Percentiles rank a stretch among this genome's conserved stretches.
phyloP scores from a whole-genome alignment of 2,329 filamentous ascomycete species.

The Botrytis tulipae region DNA sequence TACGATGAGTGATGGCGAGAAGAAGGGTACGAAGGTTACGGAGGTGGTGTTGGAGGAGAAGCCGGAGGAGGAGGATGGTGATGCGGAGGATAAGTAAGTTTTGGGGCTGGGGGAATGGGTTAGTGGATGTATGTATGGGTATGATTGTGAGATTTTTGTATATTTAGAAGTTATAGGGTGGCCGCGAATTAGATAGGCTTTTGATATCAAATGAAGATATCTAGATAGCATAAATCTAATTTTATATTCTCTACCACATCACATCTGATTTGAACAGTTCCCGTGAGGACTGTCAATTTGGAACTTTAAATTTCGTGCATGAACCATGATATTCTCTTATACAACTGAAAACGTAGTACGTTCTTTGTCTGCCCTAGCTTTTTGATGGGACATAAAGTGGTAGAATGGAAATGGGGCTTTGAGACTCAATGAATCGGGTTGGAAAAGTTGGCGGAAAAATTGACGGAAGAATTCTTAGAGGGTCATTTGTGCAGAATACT shows the following conservation, averaged over 20 bases:
- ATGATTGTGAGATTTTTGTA: background rate
- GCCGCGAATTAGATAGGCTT: background rate
- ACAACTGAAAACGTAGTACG: background rate
- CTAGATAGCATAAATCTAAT: background rate
- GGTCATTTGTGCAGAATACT: no score
- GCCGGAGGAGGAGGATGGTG: background rate
- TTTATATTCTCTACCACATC: no score
- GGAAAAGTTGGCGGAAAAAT: fast-evolving
- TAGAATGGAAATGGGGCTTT: background rate
- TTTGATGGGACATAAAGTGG: background rate
- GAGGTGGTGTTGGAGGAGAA: slow-evolving; percentile 34
- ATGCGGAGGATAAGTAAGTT: background rate
- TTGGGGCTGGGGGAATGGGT: background rate
- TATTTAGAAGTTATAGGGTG: background rate
- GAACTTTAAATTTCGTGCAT: background rate
- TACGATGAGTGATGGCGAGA: slow-evolving; percentile 33
- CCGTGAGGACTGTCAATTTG: background rate
- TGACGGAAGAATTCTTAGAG: background rate
- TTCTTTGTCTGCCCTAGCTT: background rate
- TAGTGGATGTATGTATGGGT: background rate
- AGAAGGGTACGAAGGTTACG: slow-evolving; percentile 31
- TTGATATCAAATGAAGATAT: background rate
- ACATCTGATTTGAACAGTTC: background rate
- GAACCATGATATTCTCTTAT: background rate
- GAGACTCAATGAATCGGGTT: background rate